Evolutionary conservation across 371 early-diverging fungal species (phyloP).

Genomic region (Blakeslea trispora): DNA sequence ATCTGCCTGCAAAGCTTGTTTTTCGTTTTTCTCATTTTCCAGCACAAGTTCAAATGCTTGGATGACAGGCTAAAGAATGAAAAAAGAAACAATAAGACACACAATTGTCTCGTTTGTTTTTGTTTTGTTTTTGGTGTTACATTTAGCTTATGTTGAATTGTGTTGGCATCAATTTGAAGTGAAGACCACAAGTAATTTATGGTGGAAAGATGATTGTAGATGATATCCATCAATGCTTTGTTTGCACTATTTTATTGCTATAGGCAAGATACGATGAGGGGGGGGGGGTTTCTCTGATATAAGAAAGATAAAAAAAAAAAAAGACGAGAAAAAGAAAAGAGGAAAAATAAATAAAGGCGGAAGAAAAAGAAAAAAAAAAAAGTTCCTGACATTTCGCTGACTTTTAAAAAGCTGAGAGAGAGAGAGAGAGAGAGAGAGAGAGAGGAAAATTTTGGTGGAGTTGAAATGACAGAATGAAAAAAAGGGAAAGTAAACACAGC

Average conservation of each 20-base stretch:
- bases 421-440: neutral
- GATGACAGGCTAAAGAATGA: constrained; percentile 21
- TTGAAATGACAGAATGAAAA: too few species aligned
- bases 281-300: neutral
- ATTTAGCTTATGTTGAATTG: constrained; percentile 21
- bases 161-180: constrained; percentile 19
- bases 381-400: too few species aligned
- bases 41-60: constrained; percentile 18
- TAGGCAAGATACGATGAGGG: too few species aligned
- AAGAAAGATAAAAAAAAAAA: neutral
- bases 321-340: constrained; percentile 6
- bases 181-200: constrained; percentile 23
- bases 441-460: neutral
- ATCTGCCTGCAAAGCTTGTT: constrained; percentile 37
- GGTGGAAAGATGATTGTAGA: constrained; percentile 21
- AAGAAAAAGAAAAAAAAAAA: neutral
- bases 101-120: neutral
- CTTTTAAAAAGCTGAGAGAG: too few species aligned
- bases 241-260: too few species aligned
- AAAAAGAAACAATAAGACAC: too few species aligned
- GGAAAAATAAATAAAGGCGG: neutral
- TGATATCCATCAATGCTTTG: constrained; percentile 12
- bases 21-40: constrained; percentile 18
- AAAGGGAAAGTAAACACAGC: too few species aligned
- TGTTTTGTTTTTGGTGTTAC: constrained; percentile 18